These are phyloP conservation scores for Globisporangium cylindrosporum DNA, from an alignment of 352 stramenopile genomes.

Conservation along the genomic window DNA sequence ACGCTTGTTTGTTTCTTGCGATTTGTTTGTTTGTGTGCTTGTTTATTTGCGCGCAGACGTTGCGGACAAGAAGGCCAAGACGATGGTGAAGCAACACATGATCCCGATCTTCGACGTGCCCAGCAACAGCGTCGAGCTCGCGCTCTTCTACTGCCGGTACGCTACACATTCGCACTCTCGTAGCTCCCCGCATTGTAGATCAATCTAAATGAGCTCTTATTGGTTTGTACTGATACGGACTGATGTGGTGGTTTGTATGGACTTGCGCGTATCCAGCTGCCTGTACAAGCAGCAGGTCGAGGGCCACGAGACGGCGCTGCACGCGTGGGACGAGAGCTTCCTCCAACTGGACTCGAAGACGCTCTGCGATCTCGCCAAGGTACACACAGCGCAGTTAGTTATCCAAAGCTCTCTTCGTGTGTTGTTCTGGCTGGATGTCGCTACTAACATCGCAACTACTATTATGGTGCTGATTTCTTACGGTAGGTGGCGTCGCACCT, in stretches of 20 bases:
- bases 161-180: not conserved
- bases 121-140: constrained; percentile 64
- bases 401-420: not conserved
- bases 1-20: not conserved
- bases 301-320: constrained; percentile 45
- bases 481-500: constrained; percentile 64
- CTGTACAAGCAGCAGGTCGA: constrained; percentile 81
- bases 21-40: not conserved
- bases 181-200: not conserved
- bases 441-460: not conserved
- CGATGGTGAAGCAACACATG: constrained; percentile 56
- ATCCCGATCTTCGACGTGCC: constrained; percentile 77
- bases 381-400: constrained; percentile 9
- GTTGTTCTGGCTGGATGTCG: not conserved
- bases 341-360: constrained; percentile 75
- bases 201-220: not conserved
- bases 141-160: constrained; percentile 72
- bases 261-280: constrained; percentile 34
- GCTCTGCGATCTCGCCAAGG: constrained; percentile 74
- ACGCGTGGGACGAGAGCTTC: constrained; percentile 68
- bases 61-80: constrained; percentile 46
- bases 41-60: constrained; percentile 31
- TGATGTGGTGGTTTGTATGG: not conserved
- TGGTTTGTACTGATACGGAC: not conserved
- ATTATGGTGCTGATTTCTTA: not conserved